Evolutionary conservation across 2,329 filamentous ascomycete species (phyloP).

Genomic region (Talaromyces sp.): DNA sequence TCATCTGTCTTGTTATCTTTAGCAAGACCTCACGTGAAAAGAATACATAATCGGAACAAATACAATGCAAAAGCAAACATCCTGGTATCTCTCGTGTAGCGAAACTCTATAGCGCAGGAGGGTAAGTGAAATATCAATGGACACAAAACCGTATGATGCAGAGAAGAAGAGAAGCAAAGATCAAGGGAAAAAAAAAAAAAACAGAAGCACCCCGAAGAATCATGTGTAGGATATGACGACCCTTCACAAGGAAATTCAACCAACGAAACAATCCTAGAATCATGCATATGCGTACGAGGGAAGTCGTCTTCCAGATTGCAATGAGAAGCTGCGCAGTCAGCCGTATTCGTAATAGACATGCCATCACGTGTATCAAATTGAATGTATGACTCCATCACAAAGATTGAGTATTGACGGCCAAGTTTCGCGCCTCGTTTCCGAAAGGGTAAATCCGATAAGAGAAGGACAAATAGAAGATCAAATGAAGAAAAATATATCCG

Average conservation of each 20-base stretch:
- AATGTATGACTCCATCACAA: background rate
- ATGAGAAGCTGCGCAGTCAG: background rate
- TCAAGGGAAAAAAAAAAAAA: background rate
- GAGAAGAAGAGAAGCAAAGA: constrained; percentile 2
- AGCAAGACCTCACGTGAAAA: background rate
- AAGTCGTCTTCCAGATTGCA: constrained; percentile 7
- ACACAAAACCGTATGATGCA: constrained; percentile 28
- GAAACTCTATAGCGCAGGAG: constrained; percentile 33
- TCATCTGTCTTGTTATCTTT: constrained; percentile 14
- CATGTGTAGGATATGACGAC: constrained; percentile 28
- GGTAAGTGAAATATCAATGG: constrained; percentile 26
- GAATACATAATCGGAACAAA: constrained; percentile 16
- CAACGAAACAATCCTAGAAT: constrained; percentile 29
- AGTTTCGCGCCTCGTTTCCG: background rate
- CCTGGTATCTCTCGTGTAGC: constrained; percentile 42
- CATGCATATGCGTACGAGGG: constrained; percentile 19
- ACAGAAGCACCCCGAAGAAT: constrained; percentile 5
- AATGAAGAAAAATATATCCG: constrained; percentile 29
- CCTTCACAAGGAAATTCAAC: constrained; percentile 31
- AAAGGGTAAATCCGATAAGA: constrained; percentile 2
- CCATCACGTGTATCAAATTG: background rate
- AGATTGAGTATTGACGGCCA: background rate
- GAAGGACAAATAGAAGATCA: constrained; percentile 17
- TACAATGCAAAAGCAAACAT: constrained; percentile 30
- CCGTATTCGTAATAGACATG: background rate